Evolutionary conservation across 495 filamentous ascomycete species (phyloP), one percentile per base, ranked within the genome.

Genomic region (Neurospora sp.): DNA sequence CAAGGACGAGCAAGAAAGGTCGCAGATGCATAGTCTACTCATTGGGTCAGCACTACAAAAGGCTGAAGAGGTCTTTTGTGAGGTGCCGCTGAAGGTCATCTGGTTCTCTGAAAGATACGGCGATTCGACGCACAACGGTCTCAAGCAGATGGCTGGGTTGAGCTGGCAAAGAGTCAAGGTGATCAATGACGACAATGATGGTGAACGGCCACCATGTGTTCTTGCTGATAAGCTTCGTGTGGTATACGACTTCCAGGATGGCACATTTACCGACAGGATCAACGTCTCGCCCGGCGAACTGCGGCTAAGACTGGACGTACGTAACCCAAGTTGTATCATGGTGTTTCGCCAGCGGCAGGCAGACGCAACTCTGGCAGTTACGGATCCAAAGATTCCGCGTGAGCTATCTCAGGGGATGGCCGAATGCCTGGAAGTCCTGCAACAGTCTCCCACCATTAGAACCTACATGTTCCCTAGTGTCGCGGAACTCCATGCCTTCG

Each of bases 251-350:
- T 90, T 83, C 68, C 88, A 90, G 74, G 87, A 85, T 75, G 92
- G 91, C 10, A 91, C 87, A 59, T 84, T 93, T 9, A 92, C 90
- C 8, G 92, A 94, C 80, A 86, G 91, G 22, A 83, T 94, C 73
- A 92, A 93, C 74, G 82, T 92, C n/a, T 89, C 86, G n/a, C 90
- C 90, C 72, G 92, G 92, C 10, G 90, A 93, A 76, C 77, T 94
- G 71, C 89, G 87, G 78, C 76, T 94, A 37, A 81, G 79, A 40
- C 82, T 93, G 31, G 87, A 90, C 72, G 85, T 88, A 70, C 84
- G 83, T 48, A 85, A 87, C 70, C 83, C 87, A 16, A 89, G 86
- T 40, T 87, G 87, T 69, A 81, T 93, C 72, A 89, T 87, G 72
- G 75, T 94, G 48, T 85, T 89, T 48, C 88, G 91, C 65, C 86